Conservation (phyloP, 2,329 filamentous ascomycete genomes). For the Daldinia sp. region DNA sequence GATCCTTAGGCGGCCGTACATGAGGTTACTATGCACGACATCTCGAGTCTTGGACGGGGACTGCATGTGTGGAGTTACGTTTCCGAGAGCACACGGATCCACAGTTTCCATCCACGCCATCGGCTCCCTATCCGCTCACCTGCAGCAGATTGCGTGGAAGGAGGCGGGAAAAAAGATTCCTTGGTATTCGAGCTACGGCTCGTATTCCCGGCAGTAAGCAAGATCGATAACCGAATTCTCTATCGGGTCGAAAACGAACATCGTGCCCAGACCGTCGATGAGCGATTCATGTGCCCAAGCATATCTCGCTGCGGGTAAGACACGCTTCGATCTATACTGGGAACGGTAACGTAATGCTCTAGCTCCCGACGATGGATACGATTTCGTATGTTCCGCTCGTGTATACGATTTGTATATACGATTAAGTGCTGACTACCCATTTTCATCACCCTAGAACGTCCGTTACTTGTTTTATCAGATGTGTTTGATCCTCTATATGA, state of each 20-base stretch:
- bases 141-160: not conserved
- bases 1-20: not conserved
- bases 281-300: not conserved
- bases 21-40: slow-evolving; percentile 22
- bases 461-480: not conserved
- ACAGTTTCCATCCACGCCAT: not conserved
- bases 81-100: not conserved
- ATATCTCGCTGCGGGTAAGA: slow-evolving; percentile 11
- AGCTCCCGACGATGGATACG: not conserved
- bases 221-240: not conserved
- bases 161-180: not conserved
- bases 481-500: not conserved
- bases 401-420: slow-evolving; percentile 18
- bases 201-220: not conserved
- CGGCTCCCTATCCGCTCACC: not conserved
- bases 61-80: not conserved
- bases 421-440: slow-evolving; percentile 29
- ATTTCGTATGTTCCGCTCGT: slow-evolving; percentile 2
- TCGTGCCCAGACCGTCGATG: not conserved
- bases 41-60: slow-evolving; percentile 20
- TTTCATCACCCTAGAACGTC: not conserved
- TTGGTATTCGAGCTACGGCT: not conserved
- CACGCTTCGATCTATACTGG: not conserved
- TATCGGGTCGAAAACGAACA: not conserved
- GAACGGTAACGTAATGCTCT: not conserved